phyloP scores from a whole-genome alignment of 805 yeast genomes.

The Wickerhamiella domercqiae region DNA sequence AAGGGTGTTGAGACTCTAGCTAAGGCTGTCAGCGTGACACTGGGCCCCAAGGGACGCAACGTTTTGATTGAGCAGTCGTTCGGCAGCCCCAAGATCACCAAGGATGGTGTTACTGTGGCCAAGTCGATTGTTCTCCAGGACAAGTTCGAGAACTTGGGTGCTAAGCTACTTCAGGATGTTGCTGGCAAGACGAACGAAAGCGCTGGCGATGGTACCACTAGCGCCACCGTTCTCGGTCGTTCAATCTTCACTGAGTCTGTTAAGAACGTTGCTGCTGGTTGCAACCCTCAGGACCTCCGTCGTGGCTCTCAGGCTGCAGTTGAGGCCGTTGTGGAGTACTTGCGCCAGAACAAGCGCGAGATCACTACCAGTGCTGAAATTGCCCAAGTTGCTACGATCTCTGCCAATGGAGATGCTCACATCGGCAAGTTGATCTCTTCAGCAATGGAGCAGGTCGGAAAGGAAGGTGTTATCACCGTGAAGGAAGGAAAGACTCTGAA shows the following conservation, averaged over 20 bases:
- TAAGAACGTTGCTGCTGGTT: conserved; percentile 95
- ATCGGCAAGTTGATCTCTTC: conserved; percentile 81
- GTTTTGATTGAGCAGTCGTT: conserved; percentile 92
- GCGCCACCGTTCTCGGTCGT: conserved; percentile 92
- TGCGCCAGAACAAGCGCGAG: conserved; percentile 76
- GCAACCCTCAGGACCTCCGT: conserved; percentile 97
- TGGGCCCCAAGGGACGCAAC: conserved; percentile 97
- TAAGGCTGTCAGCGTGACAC: conserved; percentile 88
- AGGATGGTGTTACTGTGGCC: conserved; percentile 98
- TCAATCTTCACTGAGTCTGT: conserved; percentile 90
- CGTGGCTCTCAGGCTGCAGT: conserved; percentile 96
- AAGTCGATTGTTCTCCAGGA: conserved; percentile 66
- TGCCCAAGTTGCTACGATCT: conserved; percentile 95
- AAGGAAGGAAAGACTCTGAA: conserved; percentile 94
- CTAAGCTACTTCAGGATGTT: conserved; percentile 87
- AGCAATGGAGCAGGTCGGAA: conserved; percentile 98
- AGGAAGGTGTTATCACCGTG: conserved; percentile 96
- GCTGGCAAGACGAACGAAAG: conserved; percentile 93
- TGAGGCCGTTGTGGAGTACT: conserved; percentile 73
- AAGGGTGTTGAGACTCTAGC: conserved; percentile 92
- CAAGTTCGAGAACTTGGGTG: conserved; percentile 93
- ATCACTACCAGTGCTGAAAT: conserved; percentile 88
- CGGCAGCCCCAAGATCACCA: conserved; percentile 95
- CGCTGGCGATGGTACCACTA: conserved; percentile 98
- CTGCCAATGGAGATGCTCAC: conserved; percentile 91